These are phyloP conservation scores for Cetradonia linearis DNA, from an alignment of 495 filamentous ascomycete species.

Conservation along the genomic window DNA sequence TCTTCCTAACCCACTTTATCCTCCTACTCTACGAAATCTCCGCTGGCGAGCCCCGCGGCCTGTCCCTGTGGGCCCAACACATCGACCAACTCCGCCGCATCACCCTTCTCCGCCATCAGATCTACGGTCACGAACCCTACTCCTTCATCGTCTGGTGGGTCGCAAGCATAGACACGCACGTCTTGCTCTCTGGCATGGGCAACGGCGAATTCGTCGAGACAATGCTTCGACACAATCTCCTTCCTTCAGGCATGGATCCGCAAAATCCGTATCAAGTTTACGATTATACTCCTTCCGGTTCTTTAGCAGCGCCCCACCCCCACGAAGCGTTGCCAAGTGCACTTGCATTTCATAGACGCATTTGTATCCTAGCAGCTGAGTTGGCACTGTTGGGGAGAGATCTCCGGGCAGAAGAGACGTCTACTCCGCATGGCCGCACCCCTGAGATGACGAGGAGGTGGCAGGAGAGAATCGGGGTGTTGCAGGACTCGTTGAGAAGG, in stretches of 20 bases:
- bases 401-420: constrained; percentile 27
- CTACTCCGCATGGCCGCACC: not conserved
- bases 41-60: constrained; percentile 36
- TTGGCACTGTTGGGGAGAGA: constrained; percentile 37
- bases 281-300: constrained; percentile 29
- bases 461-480: constrained; percentile 23
- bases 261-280: constrained; percentile 24
- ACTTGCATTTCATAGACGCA: constrained; percentile 38
- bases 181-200: constrained; percentile 44
- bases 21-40: constrained; percentile 50
- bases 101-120: constrained; percentile 36
- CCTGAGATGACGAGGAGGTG: constrained; percentile 21
- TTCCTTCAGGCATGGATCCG: constrained; percentile 30
- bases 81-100: constrained; percentile 46
- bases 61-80: constrained; percentile 47
- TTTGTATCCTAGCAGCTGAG: constrained; percentile 33
- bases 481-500: constrained; percentile 34
- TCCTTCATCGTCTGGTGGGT: constrained; percentile 47
- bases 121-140: constrained; percentile 39
- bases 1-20: constrained; percentile 51
- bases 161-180: constrained; percentile 46
- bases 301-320: constrained; percentile 29
- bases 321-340: constrained; percentile 33
- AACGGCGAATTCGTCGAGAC: constrained; percentile 41
- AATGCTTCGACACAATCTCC: constrained; percentile 40